A percentile compares a stretch with the other conserved stretches of the same genome.
These are phyloP conservation scores for Penicillium alfredii DNA, from an alignment of 495 filamentous ascomycete species.

Conservation along the genomic window DNA sequence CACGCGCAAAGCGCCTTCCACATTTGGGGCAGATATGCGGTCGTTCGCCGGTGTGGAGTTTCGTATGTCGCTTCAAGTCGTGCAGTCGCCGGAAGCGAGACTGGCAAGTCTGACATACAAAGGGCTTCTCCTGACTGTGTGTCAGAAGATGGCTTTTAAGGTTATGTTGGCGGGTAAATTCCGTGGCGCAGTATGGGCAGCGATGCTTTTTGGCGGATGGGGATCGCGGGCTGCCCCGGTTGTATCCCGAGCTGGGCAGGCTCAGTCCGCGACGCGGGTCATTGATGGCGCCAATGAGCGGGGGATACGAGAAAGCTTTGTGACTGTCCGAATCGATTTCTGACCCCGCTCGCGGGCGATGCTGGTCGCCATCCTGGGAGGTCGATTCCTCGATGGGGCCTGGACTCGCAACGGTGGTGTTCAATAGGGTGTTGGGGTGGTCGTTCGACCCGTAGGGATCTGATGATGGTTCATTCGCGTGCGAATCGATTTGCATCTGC, in stretches of 20 bases:
- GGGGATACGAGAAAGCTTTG: slow-evolving; percentile 50
- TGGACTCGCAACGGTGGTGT: slow-evolving; percentile 43
- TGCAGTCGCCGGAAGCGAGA: slow-evolving; percentile 88
- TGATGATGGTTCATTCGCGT: slow-evolving; percentile 23
- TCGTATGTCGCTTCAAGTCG: slow-evolving; percentile 92
- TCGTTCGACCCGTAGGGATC: slow-evolving; percentile 32
- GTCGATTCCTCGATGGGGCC: slow-evolving; percentile 41
- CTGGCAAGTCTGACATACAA: slow-evolving; percentile 81
- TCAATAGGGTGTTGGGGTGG: slow-evolving; percentile 29
- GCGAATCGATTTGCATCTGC: slow-evolving; percentile 43
- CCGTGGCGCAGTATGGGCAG: slow-evolving; percentile 90
- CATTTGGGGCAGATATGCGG: slow-evolving; percentile 93
- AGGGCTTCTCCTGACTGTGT: slow-evolving; percentile 98
- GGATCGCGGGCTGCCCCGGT: slow-evolving; percentile 59
- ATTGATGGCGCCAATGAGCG: slow-evolving; percentile 39
- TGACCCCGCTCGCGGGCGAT: slow-evolving; percentile 29
- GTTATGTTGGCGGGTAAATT: slow-evolving; percentile 97
- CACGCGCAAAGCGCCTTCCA: slow-evolving; percentile 87
- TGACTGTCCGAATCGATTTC: slow-evolving; percentile 43
- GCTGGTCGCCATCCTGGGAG: slow-evolving; percentile 39
- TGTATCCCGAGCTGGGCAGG: slow-evolving; percentile 61
- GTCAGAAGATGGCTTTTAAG: slow-evolving; percentile 98
- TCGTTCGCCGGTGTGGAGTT: slow-evolving; percentile 93
- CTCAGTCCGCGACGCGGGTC: slow-evolving; percentile 64
- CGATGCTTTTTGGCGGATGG: slow-evolving; percentile 85